A percentile compares a stretch with the other conserved stretches of the same genome.
Conservation (phyloP, 257 asterid species). For the Gardenia jasminoides region DNA sequence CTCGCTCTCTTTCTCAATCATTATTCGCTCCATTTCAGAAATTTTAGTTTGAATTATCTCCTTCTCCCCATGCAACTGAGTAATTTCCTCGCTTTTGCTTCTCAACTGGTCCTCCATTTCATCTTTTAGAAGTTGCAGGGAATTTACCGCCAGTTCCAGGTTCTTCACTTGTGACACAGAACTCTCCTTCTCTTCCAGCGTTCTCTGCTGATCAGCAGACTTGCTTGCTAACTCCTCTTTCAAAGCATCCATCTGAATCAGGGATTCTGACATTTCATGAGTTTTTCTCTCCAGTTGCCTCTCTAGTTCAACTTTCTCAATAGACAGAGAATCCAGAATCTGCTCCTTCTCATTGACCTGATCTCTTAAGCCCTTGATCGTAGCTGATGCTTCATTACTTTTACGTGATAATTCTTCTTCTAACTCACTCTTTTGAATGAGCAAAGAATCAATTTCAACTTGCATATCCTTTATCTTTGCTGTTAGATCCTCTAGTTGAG, state of each 20-base stretch:
- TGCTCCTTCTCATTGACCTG: slow-evolving; percentile 43
- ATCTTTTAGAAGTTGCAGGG: slow-evolving; percentile 39
- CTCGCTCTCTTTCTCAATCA: slow-evolving; percentile 27
- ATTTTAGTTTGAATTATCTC: slow-evolving; percentile 16
- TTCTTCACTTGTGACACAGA: slow-evolving; percentile 27
- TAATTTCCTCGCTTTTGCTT: slow-evolving; percentile 43
- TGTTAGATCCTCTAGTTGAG: slow-evolving; percentile 49
- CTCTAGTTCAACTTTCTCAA: slow-evolving; percentile 51
- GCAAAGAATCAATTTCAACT: slow-evolving; percentile 51
- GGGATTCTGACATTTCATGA: slow-evolving; percentile 46
- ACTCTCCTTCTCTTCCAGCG: slow-evolving; percentile 47
- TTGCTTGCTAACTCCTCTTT: slow-evolving; percentile 46
- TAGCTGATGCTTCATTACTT: slow-evolving; percentile 43
- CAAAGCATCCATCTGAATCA: slow-evolving; percentile 38
- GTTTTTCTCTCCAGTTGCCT: slow-evolving; percentile 31
- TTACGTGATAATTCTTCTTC: slow-evolving; percentile 48
- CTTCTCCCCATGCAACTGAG: slow-evolving; percentile 40
- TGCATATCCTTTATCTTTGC: slow-evolving; percentile 41
- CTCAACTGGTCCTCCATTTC: slow-evolving; percentile 45
- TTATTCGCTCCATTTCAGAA: slow-evolving; percentile 35
- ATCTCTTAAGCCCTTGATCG: slow-evolving; percentile 41
- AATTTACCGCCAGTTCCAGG: slow-evolving; percentile 46
- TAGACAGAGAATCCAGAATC: slow-evolving; percentile 42
- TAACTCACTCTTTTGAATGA: slow-evolving; percentile 40
- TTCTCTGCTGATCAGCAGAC: slow-evolving; percentile 37